Conservation (phyloP, 352 stramenopile species). For the Pythium coloratum region DNA sequence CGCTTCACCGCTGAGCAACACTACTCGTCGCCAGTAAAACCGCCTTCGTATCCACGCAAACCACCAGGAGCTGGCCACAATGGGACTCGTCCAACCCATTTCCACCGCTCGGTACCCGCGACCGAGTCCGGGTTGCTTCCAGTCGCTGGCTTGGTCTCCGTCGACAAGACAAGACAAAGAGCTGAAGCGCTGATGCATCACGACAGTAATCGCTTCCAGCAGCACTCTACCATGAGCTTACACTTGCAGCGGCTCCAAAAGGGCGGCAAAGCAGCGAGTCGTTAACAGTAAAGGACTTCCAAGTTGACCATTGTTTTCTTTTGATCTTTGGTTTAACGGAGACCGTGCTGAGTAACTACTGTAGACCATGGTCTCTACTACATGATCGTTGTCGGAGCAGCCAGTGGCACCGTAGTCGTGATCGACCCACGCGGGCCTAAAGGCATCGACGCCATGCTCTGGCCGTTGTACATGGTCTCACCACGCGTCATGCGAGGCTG, state of each 20-base stretch:
- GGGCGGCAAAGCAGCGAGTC: constrained; percentile 22
- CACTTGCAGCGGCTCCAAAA: constrained; percentile 24
- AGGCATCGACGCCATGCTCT: neutral
- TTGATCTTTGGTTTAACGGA: neutral
- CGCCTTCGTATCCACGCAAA: neutral
- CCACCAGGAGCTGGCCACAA: neutral
- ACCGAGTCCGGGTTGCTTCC: neutral
- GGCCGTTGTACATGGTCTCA: constrained; percentile 15
- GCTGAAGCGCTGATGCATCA: constrained; percentile 12
- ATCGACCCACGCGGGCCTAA: constrained; percentile 33
- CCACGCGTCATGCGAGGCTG: constrained; percentile 11
- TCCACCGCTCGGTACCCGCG: constrained; percentile 6
- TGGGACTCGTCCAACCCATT: neutral
- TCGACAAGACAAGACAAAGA: constrained; percentile 20
- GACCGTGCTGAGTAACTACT: neutral
- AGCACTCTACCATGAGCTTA: constrained; percentile 13
- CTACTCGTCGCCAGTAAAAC: neutral
- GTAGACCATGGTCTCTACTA: neutral
- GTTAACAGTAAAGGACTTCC: neutral
- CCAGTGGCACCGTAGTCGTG: constrained; percentile 5
- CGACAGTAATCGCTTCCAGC: neutral
- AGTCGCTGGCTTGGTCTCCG: neutral
- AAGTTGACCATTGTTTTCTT: neutral
- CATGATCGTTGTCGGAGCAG: constrained; percentile 23
- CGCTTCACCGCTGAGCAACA: neutral